A percentile compares a stretch with the other conserved stretches of the same genome.
These are phyloP conservation scores for Fusarium veterinarium DNA, from an alignment of 2,329 filamentous ascomycete species.

Conservation along the genomic window DNA sequence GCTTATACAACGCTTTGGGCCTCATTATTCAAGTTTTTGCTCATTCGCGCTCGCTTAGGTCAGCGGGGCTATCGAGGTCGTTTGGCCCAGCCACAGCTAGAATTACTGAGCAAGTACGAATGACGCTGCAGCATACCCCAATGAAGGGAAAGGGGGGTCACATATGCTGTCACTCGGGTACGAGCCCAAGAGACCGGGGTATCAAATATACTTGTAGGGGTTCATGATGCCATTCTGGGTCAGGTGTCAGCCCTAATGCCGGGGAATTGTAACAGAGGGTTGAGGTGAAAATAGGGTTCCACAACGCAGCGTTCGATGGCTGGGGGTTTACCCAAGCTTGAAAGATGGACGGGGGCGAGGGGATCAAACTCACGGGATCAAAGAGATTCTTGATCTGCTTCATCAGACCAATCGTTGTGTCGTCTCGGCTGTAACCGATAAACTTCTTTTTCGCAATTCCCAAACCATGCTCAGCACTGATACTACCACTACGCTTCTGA, in stretches of 20 bases:
- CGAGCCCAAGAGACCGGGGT: conserved; percentile 13
- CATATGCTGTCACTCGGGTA: conserved; percentile 29
- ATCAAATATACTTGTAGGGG: conserved; percentile 92
- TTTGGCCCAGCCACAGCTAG: background rate
- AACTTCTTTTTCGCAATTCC: conserved; percentile 96
- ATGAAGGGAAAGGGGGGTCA: conserved; percentile 8
- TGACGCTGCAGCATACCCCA: conserved; percentile 19
- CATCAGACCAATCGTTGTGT: conserved; percentile 91
- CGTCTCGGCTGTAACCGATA: conserved; percentile 90
- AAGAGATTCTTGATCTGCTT: conserved; percentile 94
- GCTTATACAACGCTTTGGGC: background rate
- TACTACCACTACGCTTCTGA: conserved; percentile 85
- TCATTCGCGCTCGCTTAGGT: background rate
- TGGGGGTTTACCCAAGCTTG: conserved; percentile 6
- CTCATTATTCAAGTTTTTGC: conserved; percentile 2
- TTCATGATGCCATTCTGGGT: conserved; percentile 96
- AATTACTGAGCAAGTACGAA: conserved; percentile 18
- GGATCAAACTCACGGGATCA: conserved; percentile 79
- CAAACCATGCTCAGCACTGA: conserved; percentile 95
- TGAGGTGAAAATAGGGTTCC: background rate
- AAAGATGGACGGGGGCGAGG: background rate
- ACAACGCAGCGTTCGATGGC: conserved; percentile 2
- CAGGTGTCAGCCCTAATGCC: conserved; percentile 43
- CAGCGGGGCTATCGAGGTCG: conserved; percentile 2
- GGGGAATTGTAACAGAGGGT: conserved; percentile 1